These are phyloP conservation scores for Torrubiellomyces zombiae DNA, from an alignment of 2,329 filamentous ascomycete genomes.

Conservation along the genomic window DNA sequence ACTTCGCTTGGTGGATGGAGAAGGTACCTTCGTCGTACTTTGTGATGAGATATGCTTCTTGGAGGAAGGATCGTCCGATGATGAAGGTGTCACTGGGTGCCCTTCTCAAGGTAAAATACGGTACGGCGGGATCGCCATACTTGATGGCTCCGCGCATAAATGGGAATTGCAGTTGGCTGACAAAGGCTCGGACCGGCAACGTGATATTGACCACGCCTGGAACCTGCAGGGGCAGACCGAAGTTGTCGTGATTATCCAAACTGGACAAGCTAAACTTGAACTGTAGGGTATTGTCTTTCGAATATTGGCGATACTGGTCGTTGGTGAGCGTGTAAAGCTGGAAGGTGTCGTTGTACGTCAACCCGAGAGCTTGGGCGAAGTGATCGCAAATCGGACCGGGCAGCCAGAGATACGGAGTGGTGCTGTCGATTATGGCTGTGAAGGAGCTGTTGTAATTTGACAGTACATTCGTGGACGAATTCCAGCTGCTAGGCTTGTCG, in stretches of 20 bases:
- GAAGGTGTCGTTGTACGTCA: conserved; percentile 47
- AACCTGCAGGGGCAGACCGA: conserved; percentile 29
- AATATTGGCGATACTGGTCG: conserved; percentile 33
- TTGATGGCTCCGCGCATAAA: conserved; percentile 26
- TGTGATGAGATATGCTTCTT: conserved; percentile 47
- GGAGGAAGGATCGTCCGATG: conserved; percentile 51
- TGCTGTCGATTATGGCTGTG: conserved; percentile 42
- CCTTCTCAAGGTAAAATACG: conserved; percentile 51
- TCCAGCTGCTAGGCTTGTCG: conserved; percentile 20
- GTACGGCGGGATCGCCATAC: conserved; percentile 27
- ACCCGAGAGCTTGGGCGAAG: conserved; percentile 46
- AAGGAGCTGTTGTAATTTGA: conserved; percentile 30
- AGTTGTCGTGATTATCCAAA: conserved; percentile 34
- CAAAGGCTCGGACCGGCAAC: conserved; percentile 31
- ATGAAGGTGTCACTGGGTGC: conserved; percentile 35
- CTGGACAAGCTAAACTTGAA: conserved; percentile 43
- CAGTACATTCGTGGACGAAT: conserved; percentile 18
- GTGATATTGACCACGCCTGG: conserved; percentile 40
- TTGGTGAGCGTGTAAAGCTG: conserved; percentile 48
- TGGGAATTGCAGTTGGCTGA: conserved; percentile 31
- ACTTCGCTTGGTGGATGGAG: conserved; percentile 37
- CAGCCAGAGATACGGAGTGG: conserved; percentile 47
- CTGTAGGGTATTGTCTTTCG: conserved; percentile 24
- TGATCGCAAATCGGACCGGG: conserved; percentile 42
- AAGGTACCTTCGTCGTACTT: conserved; percentile 37